Conservation (phyloP, 2,329 filamentous ascomycete species). For the Curvularia eragrostidis region DNA sequence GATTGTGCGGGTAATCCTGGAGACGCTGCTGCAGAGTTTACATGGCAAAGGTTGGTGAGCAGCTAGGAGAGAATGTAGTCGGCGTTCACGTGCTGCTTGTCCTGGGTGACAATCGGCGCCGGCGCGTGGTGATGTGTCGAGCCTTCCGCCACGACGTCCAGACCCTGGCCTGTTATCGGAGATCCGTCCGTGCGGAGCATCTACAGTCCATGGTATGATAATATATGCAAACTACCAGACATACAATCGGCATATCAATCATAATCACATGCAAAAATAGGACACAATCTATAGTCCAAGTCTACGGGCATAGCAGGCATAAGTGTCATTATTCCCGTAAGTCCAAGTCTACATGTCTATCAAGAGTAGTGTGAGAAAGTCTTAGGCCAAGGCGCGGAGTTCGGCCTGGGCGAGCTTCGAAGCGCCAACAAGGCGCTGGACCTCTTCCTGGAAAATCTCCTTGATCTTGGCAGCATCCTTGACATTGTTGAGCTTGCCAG, state of each 20-base stretch:
- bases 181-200: conserved; percentile 12
- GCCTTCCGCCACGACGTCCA: conserved; percentile 16
- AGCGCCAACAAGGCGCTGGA: conserved; percentile 75
- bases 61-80: not conserved
- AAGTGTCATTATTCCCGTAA: conserved; percentile 16
- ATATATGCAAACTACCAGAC: not conserved
- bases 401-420: conserved; percentile 90
- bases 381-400: conserved; percentile 65
- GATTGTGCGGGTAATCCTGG: not conserved
- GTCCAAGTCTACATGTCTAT: conserved; percentile 31
- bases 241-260: not conserved
- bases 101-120: conserved; percentile 23
- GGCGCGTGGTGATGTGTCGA: conserved; percentile 34
- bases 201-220: not conserved
- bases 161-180: conserved; percentile 17
- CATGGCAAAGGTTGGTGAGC: conserved; percentile 2
- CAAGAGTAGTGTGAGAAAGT: not conserved
- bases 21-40: not conserved
- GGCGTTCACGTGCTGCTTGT: conserved; percentile 17
- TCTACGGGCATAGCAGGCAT: conserved; percentile 3
- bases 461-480: conserved; percentile 87
- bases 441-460: conserved; percentile 78
- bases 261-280: not conserved
- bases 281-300: not conserved
- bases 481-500: conserved; percentile 76